Evolutionary conservation across 345 rosid genomes (phyloP).

Genomic region (Euphorbia lathyris): DNA sequence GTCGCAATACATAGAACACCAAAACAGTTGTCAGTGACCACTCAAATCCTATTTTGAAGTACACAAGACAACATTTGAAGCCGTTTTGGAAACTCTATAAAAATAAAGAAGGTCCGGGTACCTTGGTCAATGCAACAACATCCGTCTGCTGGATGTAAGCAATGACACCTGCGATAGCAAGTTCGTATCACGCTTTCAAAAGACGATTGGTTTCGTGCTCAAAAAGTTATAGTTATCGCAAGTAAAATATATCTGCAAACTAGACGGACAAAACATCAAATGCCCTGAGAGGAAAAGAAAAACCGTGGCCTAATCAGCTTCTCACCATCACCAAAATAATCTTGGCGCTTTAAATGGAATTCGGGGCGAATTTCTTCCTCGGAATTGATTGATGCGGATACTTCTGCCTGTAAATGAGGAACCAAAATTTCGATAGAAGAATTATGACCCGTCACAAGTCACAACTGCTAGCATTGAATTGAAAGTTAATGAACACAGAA

Average conservation of each 20-base stretch:
- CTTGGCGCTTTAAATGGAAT: constrained; percentile 64
- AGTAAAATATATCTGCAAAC: not conserved
- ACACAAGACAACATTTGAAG: not conserved
- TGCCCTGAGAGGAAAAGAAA: too few relatives aligned
- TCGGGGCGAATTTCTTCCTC: constrained; percentile 72
- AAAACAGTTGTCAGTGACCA: constrained; percentile 5
- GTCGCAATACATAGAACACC: constrained; percentile 19
- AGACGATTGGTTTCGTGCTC: not conserved
- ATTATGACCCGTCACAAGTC: not conserved
- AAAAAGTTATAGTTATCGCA: not conserved
- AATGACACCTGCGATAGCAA: constrained; percentile 49
- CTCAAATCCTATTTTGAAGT: not conserved
- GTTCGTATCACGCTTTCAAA: constrained; percentile 9
- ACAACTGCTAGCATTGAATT: not conserved
- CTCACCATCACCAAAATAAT: constrained; percentile 87
- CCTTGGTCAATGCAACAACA: constrained; percentile 78
- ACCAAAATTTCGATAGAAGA: not conserved
- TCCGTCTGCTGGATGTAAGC: constrained; percentile 55
- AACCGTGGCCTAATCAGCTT: not conserved
- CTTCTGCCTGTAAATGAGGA: constrained; percentile 61
- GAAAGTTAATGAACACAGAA: too few relatives aligned
- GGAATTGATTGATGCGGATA: constrained; percentile 45
- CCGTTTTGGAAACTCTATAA: not conserved
- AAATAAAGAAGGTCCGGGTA: constrained; percentile 15
- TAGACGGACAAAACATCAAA: too few relatives aligned